Base-by-base conservation (phyloP, 2,329 filamentous ascomycete species). In the Clarireedia sp. region DNA sequence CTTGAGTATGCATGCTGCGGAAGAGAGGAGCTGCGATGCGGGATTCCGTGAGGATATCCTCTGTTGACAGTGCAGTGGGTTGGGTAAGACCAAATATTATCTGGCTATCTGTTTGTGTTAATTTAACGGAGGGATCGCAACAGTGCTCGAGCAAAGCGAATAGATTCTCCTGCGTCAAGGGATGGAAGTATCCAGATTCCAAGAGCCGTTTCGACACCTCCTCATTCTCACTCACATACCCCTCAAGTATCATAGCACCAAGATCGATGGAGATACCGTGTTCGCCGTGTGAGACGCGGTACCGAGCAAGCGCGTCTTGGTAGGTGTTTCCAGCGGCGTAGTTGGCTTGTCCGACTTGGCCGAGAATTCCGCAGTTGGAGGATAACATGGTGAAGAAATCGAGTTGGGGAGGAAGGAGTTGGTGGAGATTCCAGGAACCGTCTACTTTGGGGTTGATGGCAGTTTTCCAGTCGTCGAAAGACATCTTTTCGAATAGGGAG, bases 381-480 rank as follows among this genome's bases (percentile, higher is more conserved):
- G 70, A 71, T 4, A 73, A 57, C 37, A 69, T 52, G 37, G 74
- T 56, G 60, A 74, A 73, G 59, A 74, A 56, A 19, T 56, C 26
- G 5, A 58, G 38, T 1, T 5, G 9, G 5, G 26, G 7, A 5
- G 47, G 29, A 10, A 49, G 36, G 3, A 37, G 16, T 9, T 21
- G 14, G 24, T 37, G 47, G 6, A 49, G 47, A 6, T 49, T 49
- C 14, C 19, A 23, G 9, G 47, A 24, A 9, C 47, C 47, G 21
- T 16, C 2, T 17, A 49, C 33, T 36, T 49, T 49, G 19, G 47
- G 47, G 5, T 16, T 3, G 9, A 38, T 12, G 12, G 36, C 26
- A 7, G 26, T 16, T 14, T 19, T 19, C n/a, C 19, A 49, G n/a
- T 49, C 26, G 14, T 38, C 33, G 9, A 37, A 36, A 7, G 29